Evolutionary conservation across 2,329 filamentous ascomycete genomes (phyloP), one percentile per base, ranked within the genome.

Genomic region (Teratosphaeriaceae sp.): DNA sequence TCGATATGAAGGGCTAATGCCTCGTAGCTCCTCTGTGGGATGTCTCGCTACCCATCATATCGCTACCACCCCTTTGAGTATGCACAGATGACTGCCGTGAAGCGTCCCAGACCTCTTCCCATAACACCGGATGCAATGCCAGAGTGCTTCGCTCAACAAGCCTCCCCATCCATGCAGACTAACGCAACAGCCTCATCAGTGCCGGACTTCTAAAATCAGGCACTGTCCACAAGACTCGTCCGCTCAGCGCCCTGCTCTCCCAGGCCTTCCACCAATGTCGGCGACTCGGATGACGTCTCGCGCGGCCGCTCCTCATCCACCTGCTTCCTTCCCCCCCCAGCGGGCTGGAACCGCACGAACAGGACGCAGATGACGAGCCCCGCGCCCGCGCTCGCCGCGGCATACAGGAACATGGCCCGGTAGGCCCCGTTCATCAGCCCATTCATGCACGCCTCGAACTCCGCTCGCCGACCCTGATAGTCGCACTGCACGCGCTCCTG

Each of bases 401-500:
- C 59, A 31, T 61, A 62, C 15, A 60, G 37, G 46, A 62, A 62
- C 6, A 58, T 53, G 5, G 55, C 47, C 26, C 50, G 47, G 34
- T 48, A 60, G 2, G 52, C 50, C 48, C 50, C 53, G 12, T 50
- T 46, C 11, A 30, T 36, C 19, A 15, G 5, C n/a, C 15, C n/a
- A 19, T 40, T 38, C 21, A 15, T 5, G 40, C 44, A 23, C 4
- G 15, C 9, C 19, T 9, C 12, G 23, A 20, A 6, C 38, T 38
- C 41, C 15, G 31, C 5, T 5, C 15, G 5, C 4, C 15, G n/a
- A 3, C n/a, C 11, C 8, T 22, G 15, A 13, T n/a, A 3, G 24
- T 35, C 37, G 37, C 26, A 22, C 15, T 7, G 38, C 15, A 18
- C 16, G 23, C 15, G 15, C 20, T 30, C 42, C 34, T 48, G n/a